Evolutionary conservation across 1,284 basidiomycete species (phyloP).

Genomic region (Ganoderma sp.): DNA sequence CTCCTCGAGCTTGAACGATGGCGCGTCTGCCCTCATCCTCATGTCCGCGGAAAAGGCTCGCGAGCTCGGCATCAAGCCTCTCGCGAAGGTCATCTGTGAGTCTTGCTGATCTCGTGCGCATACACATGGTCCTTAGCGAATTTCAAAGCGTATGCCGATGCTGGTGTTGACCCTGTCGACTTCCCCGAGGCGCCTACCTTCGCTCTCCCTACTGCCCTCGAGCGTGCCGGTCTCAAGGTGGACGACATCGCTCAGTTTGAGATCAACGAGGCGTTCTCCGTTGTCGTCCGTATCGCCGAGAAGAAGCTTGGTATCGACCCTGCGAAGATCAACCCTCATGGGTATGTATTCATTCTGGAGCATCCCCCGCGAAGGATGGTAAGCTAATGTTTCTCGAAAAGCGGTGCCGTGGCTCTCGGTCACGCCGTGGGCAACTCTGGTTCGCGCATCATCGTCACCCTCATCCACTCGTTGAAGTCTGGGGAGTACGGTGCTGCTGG

Average conservation of each 20-base stretch:
- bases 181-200: constrained; percentile 96
- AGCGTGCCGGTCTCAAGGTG: constrained; percentile 83
- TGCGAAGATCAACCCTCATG: constrained; percentile 91
- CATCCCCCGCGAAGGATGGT: background rate
- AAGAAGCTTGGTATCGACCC: constrained; percentile 86
- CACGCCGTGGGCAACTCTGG: constrained; percentile 98
- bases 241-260: constrained; percentile 94
- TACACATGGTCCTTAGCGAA: background rate
- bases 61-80: constrained; percentile 86
- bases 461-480: constrained; percentile 90
- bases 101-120: constrained; percentile 20
- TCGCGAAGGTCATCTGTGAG: constrained; percentile 91
- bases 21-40: constrained; percentile 94
- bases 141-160: constrained; percentile 88
- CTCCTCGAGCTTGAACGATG: constrained; percentile 95
- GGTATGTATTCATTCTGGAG: constrained; percentile 53
- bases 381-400: constrained; percentile 39
- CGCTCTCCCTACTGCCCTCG: constrained; percentile 88
- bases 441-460: constrained; percentile 92
- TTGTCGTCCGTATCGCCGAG: constrained; percentile 91
- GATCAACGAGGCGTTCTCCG: constrained; percentile 98
- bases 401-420: constrained; percentile 92
- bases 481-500: constrained; percentile 97
- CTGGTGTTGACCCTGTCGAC: constrained; percentile 95
- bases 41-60: constrained; percentile 91